Evolutionary conservation across 164 flowering plant species (phyloP).

Genomic region (Protea cynaroides): DNA sequence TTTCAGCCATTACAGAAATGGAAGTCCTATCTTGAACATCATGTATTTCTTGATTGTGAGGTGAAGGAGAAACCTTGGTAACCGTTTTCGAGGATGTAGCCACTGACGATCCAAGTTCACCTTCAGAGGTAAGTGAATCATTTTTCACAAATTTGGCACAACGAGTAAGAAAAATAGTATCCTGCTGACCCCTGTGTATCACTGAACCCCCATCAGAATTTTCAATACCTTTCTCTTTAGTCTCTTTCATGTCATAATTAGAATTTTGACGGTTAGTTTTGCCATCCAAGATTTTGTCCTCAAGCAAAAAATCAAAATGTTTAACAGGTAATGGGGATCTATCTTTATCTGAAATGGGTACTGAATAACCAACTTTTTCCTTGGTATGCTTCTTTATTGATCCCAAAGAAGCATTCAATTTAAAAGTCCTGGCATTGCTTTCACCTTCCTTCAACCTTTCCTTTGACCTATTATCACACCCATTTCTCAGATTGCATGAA

Average conservation of each 20-base stretch:
- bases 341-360: slow-evolving; percentile 25
- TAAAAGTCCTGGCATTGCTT: slow-evolving; percentile 12
- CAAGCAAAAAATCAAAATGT: slow-evolving; percentile 76
- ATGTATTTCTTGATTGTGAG: slow-evolving; percentile 11
- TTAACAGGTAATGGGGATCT: slow-evolving; percentile 73
- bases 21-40: slow-evolving; percentile 16
- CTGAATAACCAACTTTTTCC: slow-evolving; percentile 2
- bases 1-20: slow-evolving; percentile 9
- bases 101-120: slow-evolving; percentile 7
- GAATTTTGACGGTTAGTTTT: slow-evolving; percentile 8
- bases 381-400: slow-evolving; percentile 20
- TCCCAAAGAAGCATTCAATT: slow-evolving; percentile 17
- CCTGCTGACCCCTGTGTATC: slow-evolving; percentile 11
- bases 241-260: slow-evolving; percentile 8
- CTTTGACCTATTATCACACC: slow-evolving; percentile 9
- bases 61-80: slow-evolving; percentile 4
- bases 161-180: slow-evolving; percentile 7
- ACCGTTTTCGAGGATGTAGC: slow-evolving; percentile 5
- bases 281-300: slow-evolving; percentile 41
- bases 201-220: slow-evolving; percentile 19
- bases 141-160: slow-evolving; percentile 12
- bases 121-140: slow-evolving; percentile 9
- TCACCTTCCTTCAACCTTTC: slow-evolving; percentile 18
- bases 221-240: slow-evolving; percentile 7
- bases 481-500: slow-evolving; percentile 13